phyloP scores from a whole-genome alignment of 768 basidiomycete species.

The Flagelloscypha sp. region DNA sequence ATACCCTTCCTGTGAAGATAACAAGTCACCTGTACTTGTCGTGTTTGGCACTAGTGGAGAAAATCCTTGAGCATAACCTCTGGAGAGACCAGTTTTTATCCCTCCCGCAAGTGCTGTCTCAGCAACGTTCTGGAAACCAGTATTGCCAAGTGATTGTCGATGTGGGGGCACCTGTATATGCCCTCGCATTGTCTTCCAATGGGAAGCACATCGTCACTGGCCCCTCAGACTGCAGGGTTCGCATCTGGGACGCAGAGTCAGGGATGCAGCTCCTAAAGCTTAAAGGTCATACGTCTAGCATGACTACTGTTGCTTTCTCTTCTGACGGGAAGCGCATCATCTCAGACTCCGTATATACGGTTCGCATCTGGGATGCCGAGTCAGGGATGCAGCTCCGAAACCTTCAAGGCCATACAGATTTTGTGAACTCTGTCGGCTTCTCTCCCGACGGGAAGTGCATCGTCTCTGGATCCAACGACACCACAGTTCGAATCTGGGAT shows the following conservation, averaged over 20 bases:
- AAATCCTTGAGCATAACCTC: too few species aligned
- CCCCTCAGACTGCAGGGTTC: slow-evolving; percentile 6
- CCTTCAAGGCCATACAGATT: slow-evolving; percentile 9
- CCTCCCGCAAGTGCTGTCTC: too few species aligned
- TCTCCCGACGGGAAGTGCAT: slow-evolving; percentile 14
- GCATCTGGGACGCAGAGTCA: slow-evolving; percentile 8
- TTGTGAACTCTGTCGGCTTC: slow-evolving; percentile 10
- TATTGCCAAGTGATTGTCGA: too few species aligned
- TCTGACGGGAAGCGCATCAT: slow-evolving; percentile 8
- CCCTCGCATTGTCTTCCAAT: slow-evolving; percentile 9
- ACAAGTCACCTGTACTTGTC: too few species aligned
- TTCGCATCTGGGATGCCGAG: slow-evolving; percentile 9
- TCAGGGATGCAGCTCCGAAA: slow-evolving; percentile 39
- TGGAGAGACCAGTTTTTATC: too few species aligned
- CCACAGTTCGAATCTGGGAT: slow-evolving; percentile 14
- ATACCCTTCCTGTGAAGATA: too few species aligned
- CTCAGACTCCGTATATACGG: slow-evolving; percentile 4
- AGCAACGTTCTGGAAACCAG: too few species aligned
- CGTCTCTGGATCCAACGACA: slow-evolving; percentile 14
- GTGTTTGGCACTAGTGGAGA: too few species aligned
- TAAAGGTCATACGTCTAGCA: background rate
- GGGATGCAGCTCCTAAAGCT: background rate
- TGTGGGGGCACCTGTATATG: too few species aligned
- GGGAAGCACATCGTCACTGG: slow-evolving; percentile 8
- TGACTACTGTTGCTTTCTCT: slow-evolving; percentile 7